These are phyloP conservation scores for Rhamnella rubrinervis DNA, from an alignment of 331 rosid genomes.

Conservation along the genomic window DNA sequence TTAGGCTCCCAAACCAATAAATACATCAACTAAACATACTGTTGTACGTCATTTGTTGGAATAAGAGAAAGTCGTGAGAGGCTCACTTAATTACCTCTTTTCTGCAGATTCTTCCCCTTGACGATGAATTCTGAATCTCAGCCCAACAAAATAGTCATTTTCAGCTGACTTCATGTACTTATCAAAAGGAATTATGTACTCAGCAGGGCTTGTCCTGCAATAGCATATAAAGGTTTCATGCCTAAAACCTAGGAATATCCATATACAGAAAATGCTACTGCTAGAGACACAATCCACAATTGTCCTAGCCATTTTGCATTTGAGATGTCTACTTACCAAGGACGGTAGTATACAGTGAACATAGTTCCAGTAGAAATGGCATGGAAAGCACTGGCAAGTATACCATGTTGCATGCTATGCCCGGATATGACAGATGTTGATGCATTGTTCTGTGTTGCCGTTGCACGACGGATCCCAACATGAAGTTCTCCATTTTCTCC, in stretches of 20 bases:
- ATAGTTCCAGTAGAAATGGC: slow-evolving; percentile 46
- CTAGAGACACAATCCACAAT: not conserved
- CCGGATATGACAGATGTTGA: slow-evolving; percentile 47
- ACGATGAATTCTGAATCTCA: slow-evolving; percentile 35
- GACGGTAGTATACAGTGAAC: slow-evolving; percentile 59
- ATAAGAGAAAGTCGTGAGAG: not conserved
- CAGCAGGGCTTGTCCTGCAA: slow-evolving; percentile 57
- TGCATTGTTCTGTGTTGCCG: slow-evolving; percentile 24
- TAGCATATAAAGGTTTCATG: slow-evolving; percentile 20
- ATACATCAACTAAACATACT: not conserved
- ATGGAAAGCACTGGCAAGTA: slow-evolving; percentile 48
- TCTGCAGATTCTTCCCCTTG: slow-evolving; percentile 42
- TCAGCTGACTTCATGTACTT: slow-evolving; percentile 39
- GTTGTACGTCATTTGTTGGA: not conserved
- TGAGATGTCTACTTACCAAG: slow-evolving; percentile 53
- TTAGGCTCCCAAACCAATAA: not conserved
- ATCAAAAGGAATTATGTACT: slow-evolving; percentile 44
- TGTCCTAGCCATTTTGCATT: not conserved
- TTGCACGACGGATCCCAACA: slow-evolving; percentile 52
- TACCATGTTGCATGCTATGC: slow-evolving; percentile 56
- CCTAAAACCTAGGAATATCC: not conserved
- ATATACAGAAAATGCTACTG: not conserved
- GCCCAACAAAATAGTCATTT: slow-evolving; percentile 44
- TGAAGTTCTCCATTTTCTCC: slow-evolving; percentile 55
- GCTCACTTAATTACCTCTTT: slow-evolving; percentile 41